phyloP scores from a whole-genome alignment of 495 filamentous ascomycete genomes.

The Aspergillus cristatus region DNA sequence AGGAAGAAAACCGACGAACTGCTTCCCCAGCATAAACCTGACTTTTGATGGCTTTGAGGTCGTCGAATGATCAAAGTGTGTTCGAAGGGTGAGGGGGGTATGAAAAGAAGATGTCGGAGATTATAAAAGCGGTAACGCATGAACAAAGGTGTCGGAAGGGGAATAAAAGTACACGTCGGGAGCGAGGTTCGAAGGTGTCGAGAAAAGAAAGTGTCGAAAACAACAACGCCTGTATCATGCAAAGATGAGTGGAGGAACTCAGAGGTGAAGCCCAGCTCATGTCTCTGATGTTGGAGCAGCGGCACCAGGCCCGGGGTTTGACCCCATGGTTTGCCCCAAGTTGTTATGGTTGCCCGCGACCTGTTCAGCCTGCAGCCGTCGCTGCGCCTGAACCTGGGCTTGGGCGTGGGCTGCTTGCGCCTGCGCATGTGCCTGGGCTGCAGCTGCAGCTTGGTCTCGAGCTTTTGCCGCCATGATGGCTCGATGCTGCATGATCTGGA shows the following conservation, averaged over 20 bases:
- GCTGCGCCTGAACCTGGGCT: constrained; percentile 23
- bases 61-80: constrained; percentile 7
- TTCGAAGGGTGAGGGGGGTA: constrained; percentile 8
- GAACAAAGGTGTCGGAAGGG: constrained; percentile 12
- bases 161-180: constrained; percentile 32
- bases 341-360: constrained; percentile 18
- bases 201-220: constrained; percentile 10
- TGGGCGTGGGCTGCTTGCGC: constrained; percentile 34
- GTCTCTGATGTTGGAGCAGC: constrained; percentile 24
- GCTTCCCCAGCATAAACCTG: constrained; percentile 21
- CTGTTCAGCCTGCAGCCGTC: constrained; percentile 36
- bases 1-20: constrained; percentile 1
- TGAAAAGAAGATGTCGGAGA: constrained; percentile 15
- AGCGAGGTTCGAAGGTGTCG: constrained; percentile 10
- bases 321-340: constrained; percentile 22
- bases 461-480: constrained; percentile 52
- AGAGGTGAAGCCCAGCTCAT: constrained; percentile 21
- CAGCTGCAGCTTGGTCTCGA: constrained; percentile 37
- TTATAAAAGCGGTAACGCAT: constrained; percentile 16
- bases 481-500: constrained; percentile 61
- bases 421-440: constrained; percentile 40
- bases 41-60: constrained; percentile 10
- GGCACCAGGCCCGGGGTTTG: constrained; percentile 25
- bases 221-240: constrained; percentile 37
- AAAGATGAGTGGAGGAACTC: constrained; percentile 9